A percentile compares a stretch with the other conserved stretches of the same genome.
phyloP scores from a whole-genome alignment of 2,329 filamentous ascomycete species.

The Sporothrix brunneoviolacea region DNA sequence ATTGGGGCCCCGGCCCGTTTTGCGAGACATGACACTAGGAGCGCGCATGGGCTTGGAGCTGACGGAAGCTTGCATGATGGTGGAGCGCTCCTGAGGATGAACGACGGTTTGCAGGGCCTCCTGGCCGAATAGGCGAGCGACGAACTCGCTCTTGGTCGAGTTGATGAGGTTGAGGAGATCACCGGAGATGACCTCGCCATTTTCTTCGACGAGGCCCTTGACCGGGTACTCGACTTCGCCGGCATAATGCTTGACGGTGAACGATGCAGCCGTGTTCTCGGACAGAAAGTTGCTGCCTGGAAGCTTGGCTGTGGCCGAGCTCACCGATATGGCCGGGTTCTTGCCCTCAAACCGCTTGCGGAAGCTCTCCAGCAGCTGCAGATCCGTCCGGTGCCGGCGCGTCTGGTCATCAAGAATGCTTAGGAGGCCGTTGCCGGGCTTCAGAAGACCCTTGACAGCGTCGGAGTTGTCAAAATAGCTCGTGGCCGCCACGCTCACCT shows the following conservation, averaged over 20 bases:
- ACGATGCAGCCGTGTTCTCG: slow-evolving; percentile 70
- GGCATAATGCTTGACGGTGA: slow-evolving; percentile 91
- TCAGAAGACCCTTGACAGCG: slow-evolving; percentile 83
- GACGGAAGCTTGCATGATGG: slow-evolving; percentile 92
- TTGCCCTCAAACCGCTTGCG: slow-evolving; percentile 92
- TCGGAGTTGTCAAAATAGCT: slow-evolving; percentile 98
- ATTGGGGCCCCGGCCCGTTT: slow-evolving; percentile 32
- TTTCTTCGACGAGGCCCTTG: slow-evolving; percentile 83
- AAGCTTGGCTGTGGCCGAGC: slow-evolving; percentile 65
- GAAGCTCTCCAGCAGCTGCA: slow-evolving; percentile 83
- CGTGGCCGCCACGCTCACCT: slow-evolving; percentile 81
- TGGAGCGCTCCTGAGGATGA: slow-evolving; percentile 84
- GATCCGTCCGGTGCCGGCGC: slow-evolving; percentile 76
- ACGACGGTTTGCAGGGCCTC: slow-evolving; percentile 86
- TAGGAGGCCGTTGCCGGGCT: slow-evolving; percentile 84
- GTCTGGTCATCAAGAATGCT: slow-evolving; percentile 97
- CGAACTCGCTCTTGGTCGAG: slow-evolving; percentile 79
- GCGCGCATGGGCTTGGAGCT: slow-evolving; percentile 91
- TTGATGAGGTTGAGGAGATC: slow-evolving; percentile 93
- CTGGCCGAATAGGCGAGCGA: slow-evolving; percentile 88
- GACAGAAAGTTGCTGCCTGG: slow-evolving; percentile 88
- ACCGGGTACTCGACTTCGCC: slow-evolving; percentile 94
- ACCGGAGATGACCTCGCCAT: slow-evolving; percentile 90
- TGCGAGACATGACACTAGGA: slow-evolving; percentile 85
- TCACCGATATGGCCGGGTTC: slow-evolving; percentile 80